phyloP scores from a whole-genome alignment of 2,329 filamentous ascomycete genomes.

The Trichothecium roseum region DNA sequence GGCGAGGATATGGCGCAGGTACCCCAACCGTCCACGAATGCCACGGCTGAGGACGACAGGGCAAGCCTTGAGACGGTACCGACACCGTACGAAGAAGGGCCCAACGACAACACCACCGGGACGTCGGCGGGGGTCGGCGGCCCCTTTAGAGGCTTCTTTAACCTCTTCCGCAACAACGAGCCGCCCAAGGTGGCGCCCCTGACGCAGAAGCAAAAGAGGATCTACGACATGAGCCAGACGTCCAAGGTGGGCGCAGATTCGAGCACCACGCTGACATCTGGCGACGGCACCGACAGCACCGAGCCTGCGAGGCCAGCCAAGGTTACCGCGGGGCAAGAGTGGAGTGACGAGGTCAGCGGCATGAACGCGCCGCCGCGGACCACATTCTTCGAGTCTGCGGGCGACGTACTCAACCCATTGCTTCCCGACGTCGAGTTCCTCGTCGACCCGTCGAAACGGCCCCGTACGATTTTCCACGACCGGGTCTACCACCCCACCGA shows the following conservation, averaged over 20 bases:
- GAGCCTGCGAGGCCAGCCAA: slow-evolving; percentile 11
- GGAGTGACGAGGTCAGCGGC: slow-evolving; percentile 29
- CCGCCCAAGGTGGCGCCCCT: slow-evolving; percentile 35
- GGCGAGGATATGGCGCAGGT: slow-evolving; percentile 44
- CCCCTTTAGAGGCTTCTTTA: slow-evolving; percentile 56
- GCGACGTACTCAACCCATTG: slow-evolving; percentile 84
- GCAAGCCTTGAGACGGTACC: slow-evolving; percentile 41
- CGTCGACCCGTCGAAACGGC: slow-evolving; percentile 69
- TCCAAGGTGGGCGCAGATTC: slow-evolving; percentile 21
- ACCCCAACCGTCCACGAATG: slow-evolving; percentile 58
- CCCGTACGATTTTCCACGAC: slow-evolving; percentile 92
- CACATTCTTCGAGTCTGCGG: slow-evolving; percentile 89
- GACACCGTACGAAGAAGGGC: slow-evolving; percentile 14
- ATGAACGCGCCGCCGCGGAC: slow-evolving; percentile 73
- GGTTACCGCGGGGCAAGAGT: slow-evolving; percentile 41
- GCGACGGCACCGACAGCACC: slow-evolving; percentile 6
- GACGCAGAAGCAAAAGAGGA: slow-evolving; percentile 54
- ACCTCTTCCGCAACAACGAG: slow-evolving; percentile 58
- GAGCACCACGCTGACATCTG: neutral
- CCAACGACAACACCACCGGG: slow-evolving; percentile 8
- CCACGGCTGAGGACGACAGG: slow-evolving; percentile 56
- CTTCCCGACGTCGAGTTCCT: slow-evolving; percentile 74
- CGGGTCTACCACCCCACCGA: slow-evolving; percentile 89
- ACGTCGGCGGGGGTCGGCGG: slow-evolving; percentile 22
- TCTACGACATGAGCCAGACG: slow-evolving; percentile 71